Evolutionary conservation across 495 filamentous ascomycete genomes (phyloP), one percentile per base, ranked within the genome.

Genomic region (Aspergillus leporis): DNA sequence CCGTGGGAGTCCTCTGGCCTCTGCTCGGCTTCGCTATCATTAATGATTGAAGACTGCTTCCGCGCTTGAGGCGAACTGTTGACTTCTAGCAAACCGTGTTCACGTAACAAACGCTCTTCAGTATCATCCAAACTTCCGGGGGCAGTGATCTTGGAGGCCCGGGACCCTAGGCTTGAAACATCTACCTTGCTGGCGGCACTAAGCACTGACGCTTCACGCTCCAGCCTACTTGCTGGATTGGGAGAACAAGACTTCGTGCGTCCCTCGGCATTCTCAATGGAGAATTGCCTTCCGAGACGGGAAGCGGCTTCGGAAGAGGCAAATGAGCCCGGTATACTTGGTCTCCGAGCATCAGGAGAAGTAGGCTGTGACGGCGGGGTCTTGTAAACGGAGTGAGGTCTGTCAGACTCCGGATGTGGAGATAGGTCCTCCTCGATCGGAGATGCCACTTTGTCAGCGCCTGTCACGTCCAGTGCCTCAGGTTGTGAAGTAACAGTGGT

Each of bases 61-160:
- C 63, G 64, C 13, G 68, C 49, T 19, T 66, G 63, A 13, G 75
- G 64, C 5, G 77, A 74, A 45, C 72, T 75, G 53, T 78, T 75
- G 2, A 74, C 55, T n/a, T 75, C 75, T 22, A 80, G 54, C n/a
- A 80, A 61, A 16, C 78, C 77, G 12, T 74, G 72, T 63, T 82
- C 77, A 51, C 76, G 71, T 7, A 83, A 70, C 16, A 81, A 51
- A n/a, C 77, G 78, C 52, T 82, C 79, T 59, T 83, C 81, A 21
- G 70, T 66, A 5, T 80, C 76, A 51, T 81, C 78, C 14, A 72
- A 69, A 48, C 70, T 76, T 16, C 63, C 62, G 18, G 74, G 70
- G 2, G 73, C 67, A 8, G 74, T 74, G 18, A 77, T 51, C 49
- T 71, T 78, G 7, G 78, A 78, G 2, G 68, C 66, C 7, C 61